Evolutionary conservation across 768 basidiomycete species (phyloP).

Genomic region (Lepiota venenata): DNA sequence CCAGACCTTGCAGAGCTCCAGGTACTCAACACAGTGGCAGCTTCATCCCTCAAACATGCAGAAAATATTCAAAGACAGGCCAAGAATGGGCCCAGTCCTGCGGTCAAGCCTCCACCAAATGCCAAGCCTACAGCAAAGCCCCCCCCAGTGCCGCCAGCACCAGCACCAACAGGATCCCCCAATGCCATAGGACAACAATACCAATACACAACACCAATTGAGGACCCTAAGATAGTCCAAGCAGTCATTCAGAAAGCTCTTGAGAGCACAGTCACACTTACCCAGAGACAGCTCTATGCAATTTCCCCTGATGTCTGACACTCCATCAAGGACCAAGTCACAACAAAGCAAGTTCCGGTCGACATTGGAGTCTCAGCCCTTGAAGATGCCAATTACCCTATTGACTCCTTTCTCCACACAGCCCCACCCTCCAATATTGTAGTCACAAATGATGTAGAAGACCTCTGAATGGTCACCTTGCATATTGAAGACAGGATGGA

Average conservation of each 20-base stretch:
- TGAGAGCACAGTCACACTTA: constrained; percentile 13
- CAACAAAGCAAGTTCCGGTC: constrained; percentile 2
- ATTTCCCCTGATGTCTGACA: constrained; percentile 14
- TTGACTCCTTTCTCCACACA: not conserved
- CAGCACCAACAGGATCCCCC: not conserved
- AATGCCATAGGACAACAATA: constrained; percentile 6
- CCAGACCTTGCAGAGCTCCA: not conserved
- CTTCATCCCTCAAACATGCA: not conserved
- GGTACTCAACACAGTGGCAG: not conserved
- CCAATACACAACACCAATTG: constrained; percentile 12
- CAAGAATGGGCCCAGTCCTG: too few relatives aligned
- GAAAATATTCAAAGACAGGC: not conserved
- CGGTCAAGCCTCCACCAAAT: not conserved
- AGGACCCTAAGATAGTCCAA: constrained; percentile 9
- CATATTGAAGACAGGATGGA: constrained; percentile 6
- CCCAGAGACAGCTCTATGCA: constrained; percentile 14
- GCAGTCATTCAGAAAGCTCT: constrained; percentile 9
- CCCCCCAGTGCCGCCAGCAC: too few relatives aligned
- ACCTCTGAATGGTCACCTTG: constrained; percentile 13
- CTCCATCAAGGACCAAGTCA: constrained; percentile 13
- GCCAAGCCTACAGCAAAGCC: not conserved
- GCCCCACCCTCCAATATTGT: not conserved
- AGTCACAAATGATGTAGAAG: constrained; percentile 12
- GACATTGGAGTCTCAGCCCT: not conserved
- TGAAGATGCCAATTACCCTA: not conserved